phyloP scores from a whole-genome alignment of 345 rosid genomes.

The Cardamine chenopodiifolia region DNA sequence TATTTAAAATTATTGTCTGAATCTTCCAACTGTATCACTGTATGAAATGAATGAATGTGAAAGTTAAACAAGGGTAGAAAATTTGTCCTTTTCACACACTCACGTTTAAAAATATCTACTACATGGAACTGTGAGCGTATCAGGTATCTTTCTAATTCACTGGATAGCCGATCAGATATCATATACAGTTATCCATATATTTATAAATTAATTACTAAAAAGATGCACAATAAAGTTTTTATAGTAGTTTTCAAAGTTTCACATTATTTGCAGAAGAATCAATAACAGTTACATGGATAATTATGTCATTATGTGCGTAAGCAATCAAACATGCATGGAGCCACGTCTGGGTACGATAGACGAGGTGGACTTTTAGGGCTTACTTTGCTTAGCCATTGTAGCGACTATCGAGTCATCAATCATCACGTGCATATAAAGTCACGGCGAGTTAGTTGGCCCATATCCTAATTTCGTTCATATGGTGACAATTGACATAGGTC shows the following conservation, averaged over 20 bases:
- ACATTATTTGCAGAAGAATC: neutral
- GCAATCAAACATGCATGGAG: slow-evolving; percentile 32
- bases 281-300: neutral
- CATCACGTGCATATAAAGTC: slow-evolving; percentile 10
- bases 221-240: too few relatives aligned
- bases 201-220: too few relatives aligned
- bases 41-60: slow-evolving; percentile 18
- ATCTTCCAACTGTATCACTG: slow-evolving; percentile 4
- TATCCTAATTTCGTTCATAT: slow-evolving; percentile 5
- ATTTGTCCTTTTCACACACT: slow-evolving; percentile 1
- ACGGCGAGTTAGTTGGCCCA: slow-evolving; percentile 6
- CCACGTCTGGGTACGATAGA: slow-evolving; percentile 25
- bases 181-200: too few relatives aligned
- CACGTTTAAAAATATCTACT: neutral
- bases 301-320: slow-evolving; percentile 5
- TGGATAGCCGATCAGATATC: too few relatives aligned
- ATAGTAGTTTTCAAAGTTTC: neutral
- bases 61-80: neutral
- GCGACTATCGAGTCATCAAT: neutral
- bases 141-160: neutral
- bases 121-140: neutral
- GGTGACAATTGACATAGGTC: neutral
- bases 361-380: slow-evolving; percentile 16
- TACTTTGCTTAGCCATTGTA: slow-evolving; percentile 6
- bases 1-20: neutral